Evolutionary conservation across 2,329 filamentous ascomycete species (phyloP), one percentile per base, ranked within the genome.

Genomic region (Nemania abortiva): DNA sequence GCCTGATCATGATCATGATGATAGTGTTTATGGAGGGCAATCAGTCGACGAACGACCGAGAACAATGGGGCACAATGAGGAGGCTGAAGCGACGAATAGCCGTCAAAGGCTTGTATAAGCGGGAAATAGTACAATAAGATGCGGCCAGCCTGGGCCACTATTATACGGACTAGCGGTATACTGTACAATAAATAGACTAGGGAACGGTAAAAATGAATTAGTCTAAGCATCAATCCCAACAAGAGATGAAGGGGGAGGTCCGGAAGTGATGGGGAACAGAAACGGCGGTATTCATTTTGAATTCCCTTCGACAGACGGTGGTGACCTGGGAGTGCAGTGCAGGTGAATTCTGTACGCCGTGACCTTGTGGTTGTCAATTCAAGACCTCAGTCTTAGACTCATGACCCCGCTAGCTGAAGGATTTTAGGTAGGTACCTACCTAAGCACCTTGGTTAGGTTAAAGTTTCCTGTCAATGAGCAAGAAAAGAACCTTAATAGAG

Each of bases 61-160:
- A 45, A 57, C 20, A 59, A 66, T 59, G 31, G 58, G 63, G 29
- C 57, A 59, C 47, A 59, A 39, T 59, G 31, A 56, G 56, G 66
- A 57, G 45, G 55, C 31, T 49, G 62, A 57, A 58, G 49, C 5
- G 24, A 53, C 53, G 42, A 52, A 65, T 68, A n/a, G 31, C 50
- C 45, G 50, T 53, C 61, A n/a, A 60, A 61, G 52, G 20, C 22
- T 42, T 45, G 54, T 42, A 50, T 54, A 59, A 47, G 50, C 29
- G 68, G 50, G 50, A 54, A 37, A 61, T 55, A 37, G 18, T 37
- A 55, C 27, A 55, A 42, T 52, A 15, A 27, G 29, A 29, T 5
- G 50, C 10, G 47, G 56, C 39, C 29, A 34, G n/a, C 34, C 3
- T 9, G 24, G 22, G 37, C 63, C 24, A 29, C n/a, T 54, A 55